Evolutionary conservation across 1,284 basidiomycete species (phyloP).

Genomic region (Tylopilus orsonianus): DNA sequence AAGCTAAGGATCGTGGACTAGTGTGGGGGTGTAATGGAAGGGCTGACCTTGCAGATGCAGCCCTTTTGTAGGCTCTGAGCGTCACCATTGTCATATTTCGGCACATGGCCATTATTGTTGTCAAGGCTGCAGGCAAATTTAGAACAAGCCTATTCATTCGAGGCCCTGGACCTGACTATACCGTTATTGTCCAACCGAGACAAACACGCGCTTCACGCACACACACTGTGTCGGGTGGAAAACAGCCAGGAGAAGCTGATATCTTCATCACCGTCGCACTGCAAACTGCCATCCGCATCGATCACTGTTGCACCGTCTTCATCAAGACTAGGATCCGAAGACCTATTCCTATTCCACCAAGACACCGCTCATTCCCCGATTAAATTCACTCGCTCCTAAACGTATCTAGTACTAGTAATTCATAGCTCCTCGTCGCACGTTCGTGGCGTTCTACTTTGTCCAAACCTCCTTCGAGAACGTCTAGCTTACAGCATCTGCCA

Average conservation of each 20-base stretch:
- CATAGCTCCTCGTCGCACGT: conserved; percentile 1
- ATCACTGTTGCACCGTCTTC: neutral
- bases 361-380: neutral
- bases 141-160: conserved; percentile 4
- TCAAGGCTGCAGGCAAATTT: neutral
- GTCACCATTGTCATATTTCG: conserved; percentile 19
- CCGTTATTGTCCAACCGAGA: neutral
- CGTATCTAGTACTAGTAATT: neutral
- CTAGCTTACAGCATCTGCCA: too few relatives aligned
- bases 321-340: neutral
- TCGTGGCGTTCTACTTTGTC: conserved; percentile 3
- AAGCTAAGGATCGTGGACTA: conserved; percentile 24
- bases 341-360: too few relatives aligned
- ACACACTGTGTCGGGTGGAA: too few relatives aligned
- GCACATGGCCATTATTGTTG: conserved; percentile 8
- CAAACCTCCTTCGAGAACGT: too few relatives aligned
- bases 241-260: too few relatives aligned
- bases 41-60: neutral
- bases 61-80: conserved; percentile 11
- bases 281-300: neutral
- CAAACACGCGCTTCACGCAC: neutral
- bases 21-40: neutral
- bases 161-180: too few relatives aligned
- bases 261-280: conserved; percentile 14
- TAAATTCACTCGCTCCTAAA: neutral